Percentiles rank a stretch among this genome's conserved stretches.
phyloP scores from a whole-genome alignment of 1,284 basidiomycete genomes.

The Leccinum subrobustum region DNA sequence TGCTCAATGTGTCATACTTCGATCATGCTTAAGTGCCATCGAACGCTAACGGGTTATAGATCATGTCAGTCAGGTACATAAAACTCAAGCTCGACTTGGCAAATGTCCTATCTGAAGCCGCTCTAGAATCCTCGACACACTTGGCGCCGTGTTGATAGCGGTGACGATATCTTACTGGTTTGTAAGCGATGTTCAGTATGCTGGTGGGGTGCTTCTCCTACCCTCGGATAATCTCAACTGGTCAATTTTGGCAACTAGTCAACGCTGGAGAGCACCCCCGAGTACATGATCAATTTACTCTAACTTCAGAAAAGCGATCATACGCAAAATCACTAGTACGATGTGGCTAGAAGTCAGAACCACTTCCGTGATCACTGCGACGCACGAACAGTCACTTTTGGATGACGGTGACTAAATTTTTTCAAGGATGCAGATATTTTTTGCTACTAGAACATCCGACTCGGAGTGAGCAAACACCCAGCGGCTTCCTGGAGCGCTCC shows the following conservation, averaged over 20 bases:
- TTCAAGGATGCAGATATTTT: constrained; percentile 7
- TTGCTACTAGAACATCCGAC: constrained; percentile 3
- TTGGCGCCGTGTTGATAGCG: not conserved
- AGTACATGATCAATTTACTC: not conserved
- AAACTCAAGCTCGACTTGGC: not conserved
- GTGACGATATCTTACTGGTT: not conserved
- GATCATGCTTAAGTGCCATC: not conserved
- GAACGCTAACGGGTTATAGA: not conserved
- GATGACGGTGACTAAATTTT: not conserved
- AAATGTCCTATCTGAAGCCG: not conserved
- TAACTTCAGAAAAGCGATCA: not conserved
- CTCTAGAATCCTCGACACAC: no score
- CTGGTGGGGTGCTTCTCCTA: not conserved
- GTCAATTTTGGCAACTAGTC: not conserved
- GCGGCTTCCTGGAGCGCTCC: not conserved
- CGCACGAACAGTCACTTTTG: not conserved
- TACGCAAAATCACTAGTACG: not conserved
- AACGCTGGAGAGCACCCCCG: not conserved
- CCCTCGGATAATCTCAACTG: not conserved
- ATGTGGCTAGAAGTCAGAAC: constrained; percentile 3
- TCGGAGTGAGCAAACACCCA: constrained; percentile 3
- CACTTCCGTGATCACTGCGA: constrained; percentile 1
- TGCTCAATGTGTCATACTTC: not conserved
- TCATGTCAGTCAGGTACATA: constrained; percentile 1
- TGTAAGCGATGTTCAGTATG: no score